Evolutionary conservation across 441 rosid genomes (phyloP).

Genomic region (Euphorbia schlechtendalii): DNA sequence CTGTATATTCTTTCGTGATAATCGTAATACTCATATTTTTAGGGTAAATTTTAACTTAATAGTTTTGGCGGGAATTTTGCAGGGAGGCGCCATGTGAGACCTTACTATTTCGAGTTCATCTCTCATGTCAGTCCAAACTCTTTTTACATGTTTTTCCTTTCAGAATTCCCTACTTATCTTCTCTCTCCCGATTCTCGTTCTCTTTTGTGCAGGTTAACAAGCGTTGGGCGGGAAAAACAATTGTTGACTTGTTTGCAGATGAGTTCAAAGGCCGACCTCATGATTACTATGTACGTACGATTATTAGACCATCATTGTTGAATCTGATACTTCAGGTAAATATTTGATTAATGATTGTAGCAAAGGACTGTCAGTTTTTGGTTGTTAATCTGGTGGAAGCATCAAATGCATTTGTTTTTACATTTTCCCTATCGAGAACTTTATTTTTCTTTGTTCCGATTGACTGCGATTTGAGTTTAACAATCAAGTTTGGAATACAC

Average conservation of each 20-base stretch:
- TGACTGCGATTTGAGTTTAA: background rate
- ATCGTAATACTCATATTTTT: background rate
- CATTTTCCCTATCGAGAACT: background rate
- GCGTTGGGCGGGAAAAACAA: constrained; percentile 86
- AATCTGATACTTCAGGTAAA: background rate
- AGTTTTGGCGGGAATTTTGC: constrained; percentile 26
- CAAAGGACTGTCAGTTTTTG: background rate
- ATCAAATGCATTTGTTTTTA: too few species aligned
- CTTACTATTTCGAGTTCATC: constrained; percentile 87
- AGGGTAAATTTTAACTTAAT: background rate
- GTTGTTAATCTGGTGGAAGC: too few species aligned
- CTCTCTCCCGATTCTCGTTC: background rate
- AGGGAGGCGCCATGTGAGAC: constrained; percentile 82
- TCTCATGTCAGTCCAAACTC: constrained; percentile 51
- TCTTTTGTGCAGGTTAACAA: constrained; percentile 55
- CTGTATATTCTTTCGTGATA: background rate
- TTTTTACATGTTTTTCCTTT: background rate
- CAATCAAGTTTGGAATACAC: background rate
- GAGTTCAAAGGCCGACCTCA: constrained; percentile 82
- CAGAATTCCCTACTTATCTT: constrained; percentile 14
- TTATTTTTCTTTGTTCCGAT: too few species aligned
- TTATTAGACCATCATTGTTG: background rate
- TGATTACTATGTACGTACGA: constrained; percentile 75
- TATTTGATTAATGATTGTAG: background rate
- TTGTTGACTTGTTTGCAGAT: constrained; percentile 77